These are phyloP conservation scores for Chalciporus chontae DNA, from an alignment of 768 basidiomycete species.

Conservation along the genomic window DNA sequence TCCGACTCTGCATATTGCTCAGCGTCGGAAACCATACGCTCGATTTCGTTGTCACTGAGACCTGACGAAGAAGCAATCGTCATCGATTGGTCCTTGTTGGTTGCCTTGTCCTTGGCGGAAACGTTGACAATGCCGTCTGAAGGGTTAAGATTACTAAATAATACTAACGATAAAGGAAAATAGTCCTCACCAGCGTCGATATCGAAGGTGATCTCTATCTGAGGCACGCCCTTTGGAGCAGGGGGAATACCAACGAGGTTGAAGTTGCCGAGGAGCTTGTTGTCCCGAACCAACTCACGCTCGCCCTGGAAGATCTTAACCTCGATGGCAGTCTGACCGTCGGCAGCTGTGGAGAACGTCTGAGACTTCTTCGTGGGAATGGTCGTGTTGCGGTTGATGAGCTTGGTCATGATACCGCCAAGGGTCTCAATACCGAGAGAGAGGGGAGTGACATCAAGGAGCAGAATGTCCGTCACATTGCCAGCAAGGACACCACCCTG, in stretches of 20 bases:
- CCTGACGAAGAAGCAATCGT: slow-evolving; percentile 98
- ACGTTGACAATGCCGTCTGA: slow-evolving; percentile 96
- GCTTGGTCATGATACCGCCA: slow-evolving; percentile 99
- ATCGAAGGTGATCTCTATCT: slow-evolving; percentile 88
- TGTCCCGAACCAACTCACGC: slow-evolving; percentile 96
- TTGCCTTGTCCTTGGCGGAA: slow-evolving; percentile 92
- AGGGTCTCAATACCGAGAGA: slow-evolving; percentile 96
- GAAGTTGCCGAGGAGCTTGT: slow-evolving; percentile 99
- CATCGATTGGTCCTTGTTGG: slow-evolving; percentile 88
- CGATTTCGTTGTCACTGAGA: slow-evolving; percentile 93
- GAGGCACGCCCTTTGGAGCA: slow-evolving; percentile 70
- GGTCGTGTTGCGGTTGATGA: slow-evolving; percentile 97
- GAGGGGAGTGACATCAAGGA: slow-evolving; percentile 93
- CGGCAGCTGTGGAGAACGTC: slow-evolving; percentile 97
- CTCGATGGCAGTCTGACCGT: slow-evolving; percentile 99
- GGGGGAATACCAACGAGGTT: slow-evolving; percentile 97
- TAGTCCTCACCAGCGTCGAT: slow-evolving; percentile 79
- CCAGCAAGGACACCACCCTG: slow-evolving; percentile 98
- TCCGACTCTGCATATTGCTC: slow-evolving; percentile 93
- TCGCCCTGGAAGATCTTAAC: slow-evolving; percentile 99
- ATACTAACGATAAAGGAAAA: neutral
- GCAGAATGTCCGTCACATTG: slow-evolving; percentile 91
- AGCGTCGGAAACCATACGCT: slow-evolving; percentile 93
- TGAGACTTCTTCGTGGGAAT: slow-evolving; percentile 99
- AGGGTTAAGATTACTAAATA: neutral